Evolutionary conservation across 2,329 filamentous ascomycete species (phyloP).

Genomic region (Beauveria medogensis): DNA sequence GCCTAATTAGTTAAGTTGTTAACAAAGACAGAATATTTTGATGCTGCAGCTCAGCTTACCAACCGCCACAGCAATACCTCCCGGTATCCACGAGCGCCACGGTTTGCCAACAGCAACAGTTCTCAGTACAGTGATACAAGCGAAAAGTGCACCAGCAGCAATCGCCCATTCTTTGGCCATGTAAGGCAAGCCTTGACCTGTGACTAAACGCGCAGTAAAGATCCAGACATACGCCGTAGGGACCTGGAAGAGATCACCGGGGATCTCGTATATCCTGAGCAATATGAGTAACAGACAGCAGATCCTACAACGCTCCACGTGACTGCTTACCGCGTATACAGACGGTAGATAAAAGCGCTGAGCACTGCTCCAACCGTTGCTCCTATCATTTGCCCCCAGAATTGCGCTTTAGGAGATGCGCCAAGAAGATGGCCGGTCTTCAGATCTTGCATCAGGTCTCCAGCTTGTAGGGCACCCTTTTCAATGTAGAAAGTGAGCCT

Average conservation of each 20-base stretch:
- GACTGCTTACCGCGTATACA: constrained; percentile 58
- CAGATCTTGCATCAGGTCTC: constrained; percentile 93
- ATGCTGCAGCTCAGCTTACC: constrained; percentile 40
- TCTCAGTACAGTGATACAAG: constrained; percentile 59
- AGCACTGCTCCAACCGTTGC: constrained; percentile 78
- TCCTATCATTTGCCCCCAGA: constrained; percentile 92
- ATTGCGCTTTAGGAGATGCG: constrained; percentile 88
- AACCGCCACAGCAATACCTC: constrained; percentile 91
- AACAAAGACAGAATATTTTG: neutral
- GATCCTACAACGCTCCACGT: neutral
- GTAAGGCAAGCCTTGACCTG: constrained; percentile 75
- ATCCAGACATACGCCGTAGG: constrained; percentile 97
- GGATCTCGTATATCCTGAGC: constrained; percentile 71
- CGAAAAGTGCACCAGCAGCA: constrained; percentile 67
- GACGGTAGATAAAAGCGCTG: constrained; percentile 76
- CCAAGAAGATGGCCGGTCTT: constrained; percentile 93
- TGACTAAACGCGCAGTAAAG: constrained; percentile 88
- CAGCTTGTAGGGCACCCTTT: constrained; percentile 76
- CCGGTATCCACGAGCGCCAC: constrained; percentile 75
- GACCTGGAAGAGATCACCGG: constrained; percentile 83
- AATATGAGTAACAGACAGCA: neutral
- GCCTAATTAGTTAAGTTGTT: constrained; percentile 36
- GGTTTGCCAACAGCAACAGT: constrained; percentile 46
- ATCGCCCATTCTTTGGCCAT: constrained; percentile 77
- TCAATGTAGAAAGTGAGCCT: constrained; percentile 10